Conservation (phyloP, 371 early-diverging fungal species). For the Coemansia sp. region DNA sequence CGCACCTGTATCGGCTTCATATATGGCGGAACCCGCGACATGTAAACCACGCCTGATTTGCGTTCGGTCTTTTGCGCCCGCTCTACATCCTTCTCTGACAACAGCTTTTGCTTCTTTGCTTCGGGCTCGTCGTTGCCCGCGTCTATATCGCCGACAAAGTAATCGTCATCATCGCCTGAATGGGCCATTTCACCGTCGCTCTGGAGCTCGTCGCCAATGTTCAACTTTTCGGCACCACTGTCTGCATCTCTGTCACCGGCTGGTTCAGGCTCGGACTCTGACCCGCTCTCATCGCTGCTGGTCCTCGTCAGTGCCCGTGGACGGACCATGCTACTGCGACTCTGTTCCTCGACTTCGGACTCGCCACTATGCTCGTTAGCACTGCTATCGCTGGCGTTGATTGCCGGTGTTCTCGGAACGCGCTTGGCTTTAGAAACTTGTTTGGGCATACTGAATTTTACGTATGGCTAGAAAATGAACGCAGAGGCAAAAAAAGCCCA, state of each 20-base stretch:
- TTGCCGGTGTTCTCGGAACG: too few species aligned
- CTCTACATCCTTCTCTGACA: constrained; percentile 68
- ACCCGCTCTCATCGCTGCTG: not conserved
- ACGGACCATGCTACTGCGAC: constrained; percentile 12
- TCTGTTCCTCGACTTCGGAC: constrained; percentile 5
- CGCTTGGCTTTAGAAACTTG: too few species aligned
- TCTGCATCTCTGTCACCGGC: not conserved
- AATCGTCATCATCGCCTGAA: constrained; percentile 19
- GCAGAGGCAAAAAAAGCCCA: too few species aligned
- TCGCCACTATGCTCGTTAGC: not conserved
- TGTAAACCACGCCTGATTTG: constrained; percentile 84
- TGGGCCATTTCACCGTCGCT: not conserved
- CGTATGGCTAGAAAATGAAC: too few species aligned
- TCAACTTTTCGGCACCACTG: not conserved
- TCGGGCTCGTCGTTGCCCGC: constrained; percentile 8
- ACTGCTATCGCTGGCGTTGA: not conserved
- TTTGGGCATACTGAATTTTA: too few species aligned
- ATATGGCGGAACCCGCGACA: constrained; percentile 88
- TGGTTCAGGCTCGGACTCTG: constrained; percentile 21
- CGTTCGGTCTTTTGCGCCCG: constrained; percentile 71
- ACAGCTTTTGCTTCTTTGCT: constrained; percentile 54
- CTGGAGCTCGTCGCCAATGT: not conserved
- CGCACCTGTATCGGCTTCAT: constrained; percentile 85
- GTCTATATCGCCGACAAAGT: constrained; percentile 27
- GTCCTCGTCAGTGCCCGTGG: not conserved